Evolutionary conservation across 768 basidiomycete species (phyloP).

Genomic region (Crucibulum laeve): DNA sequence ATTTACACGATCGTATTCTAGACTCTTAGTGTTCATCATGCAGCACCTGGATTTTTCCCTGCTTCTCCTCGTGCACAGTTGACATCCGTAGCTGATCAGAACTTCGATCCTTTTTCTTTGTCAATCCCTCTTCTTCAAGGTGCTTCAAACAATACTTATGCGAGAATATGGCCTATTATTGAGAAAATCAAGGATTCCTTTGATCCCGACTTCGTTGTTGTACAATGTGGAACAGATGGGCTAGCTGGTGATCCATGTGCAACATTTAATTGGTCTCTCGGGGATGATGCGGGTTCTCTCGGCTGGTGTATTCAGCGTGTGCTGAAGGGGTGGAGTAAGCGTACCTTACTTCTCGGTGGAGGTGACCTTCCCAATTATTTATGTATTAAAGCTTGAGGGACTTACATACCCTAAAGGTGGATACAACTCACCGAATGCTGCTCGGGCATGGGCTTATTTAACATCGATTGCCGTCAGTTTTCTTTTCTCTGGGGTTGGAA

Average conservation of each 20-base stretch:
- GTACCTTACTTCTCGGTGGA: conserved; percentile 72
- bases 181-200: conserved; percentile 58
- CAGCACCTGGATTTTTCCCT: conserved; percentile 84
- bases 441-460: conserved; percentile 81
- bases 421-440: conserved; percentile 79
- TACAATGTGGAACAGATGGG: conserved; percentile 88
- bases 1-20: conserved; percentile 15
- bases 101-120: conserved; percentile 64
- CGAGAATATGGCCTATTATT: conserved; percentile 59
- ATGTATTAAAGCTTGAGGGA: not conserved
- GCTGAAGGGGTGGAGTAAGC: conserved; percentile 51
- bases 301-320: conserved; percentile 62
- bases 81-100: conserved; percentile 25
- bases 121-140: conserved; percentile 77
- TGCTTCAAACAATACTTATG: conserved; percentile 60
- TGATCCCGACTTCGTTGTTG: conserved; percentile 69
- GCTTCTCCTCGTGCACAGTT: conserved; percentile 45
- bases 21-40: conserved; percentile 85
- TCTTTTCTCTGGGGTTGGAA: not conserved
- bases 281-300: conserved; percentile 52
- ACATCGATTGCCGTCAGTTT: conserved; percentile 71
- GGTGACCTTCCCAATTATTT: conserved; percentile 34
- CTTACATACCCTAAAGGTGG: conserved; percentile 50
- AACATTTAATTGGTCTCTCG: conserved; percentile 69
- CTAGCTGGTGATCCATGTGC: conserved; percentile 81